phyloP scores from a whole-genome alignment of 1,139 yeast species.

The Candida neerlandica region DNA sequence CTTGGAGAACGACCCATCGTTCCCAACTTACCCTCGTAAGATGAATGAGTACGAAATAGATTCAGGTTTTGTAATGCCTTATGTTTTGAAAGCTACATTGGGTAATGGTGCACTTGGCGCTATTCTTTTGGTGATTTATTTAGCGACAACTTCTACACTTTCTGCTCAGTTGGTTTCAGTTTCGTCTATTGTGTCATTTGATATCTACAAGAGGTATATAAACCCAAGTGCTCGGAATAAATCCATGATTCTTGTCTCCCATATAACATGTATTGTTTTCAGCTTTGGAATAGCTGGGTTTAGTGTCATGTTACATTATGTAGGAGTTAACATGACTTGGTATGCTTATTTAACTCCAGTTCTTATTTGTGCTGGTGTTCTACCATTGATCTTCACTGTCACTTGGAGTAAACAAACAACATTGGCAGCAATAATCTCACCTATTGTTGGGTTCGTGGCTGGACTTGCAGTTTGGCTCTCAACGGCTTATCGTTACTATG shows the following conservation, averaged over 20 bases:
- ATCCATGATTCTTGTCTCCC: slow-evolving; percentile 30
- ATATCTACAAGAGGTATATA: slow-evolving; percentile 32
- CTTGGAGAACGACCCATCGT: slow-evolving; percentile 25
- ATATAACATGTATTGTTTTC: slow-evolving; percentile 29
- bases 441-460: slow-evolving; percentile 25
- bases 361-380: slow-evolving; percentile 39
- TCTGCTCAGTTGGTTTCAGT: slow-evolving; percentile 37
- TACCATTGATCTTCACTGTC: slow-evolving; percentile 33
- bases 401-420: slow-evolving; percentile 35
- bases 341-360: slow-evolving; percentile 36
- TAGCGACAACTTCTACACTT: slow-evolving; percentile 36
- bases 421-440: slow-evolving; percentile 29
- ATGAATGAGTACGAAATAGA: slow-evolving; percentile 28
- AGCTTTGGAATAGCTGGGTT: slow-evolving; percentile 33
- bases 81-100: slow-evolving; percentile 27
- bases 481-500: slow-evolving; percentile 28
- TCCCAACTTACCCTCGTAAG: slow-evolving; percentile 33
- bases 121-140: slow-evolving; percentile 27
- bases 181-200: slow-evolving; percentile 32
- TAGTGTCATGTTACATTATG: slow-evolving; percentile 34
- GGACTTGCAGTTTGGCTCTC: slow-evolving; percentile 30
- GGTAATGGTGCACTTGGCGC: slow-evolving; percentile 36
- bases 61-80: slow-evolving; percentile 32
- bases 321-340: slow-evolving; percentile 37
- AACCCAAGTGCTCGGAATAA: slow-evolving; percentile 28